Evolutionary conservation across 495 filamentous ascomycete species (phyloP), one percentile per base, ranked within the genome.

Genomic region (Penicillium pancosmium): DNA sequence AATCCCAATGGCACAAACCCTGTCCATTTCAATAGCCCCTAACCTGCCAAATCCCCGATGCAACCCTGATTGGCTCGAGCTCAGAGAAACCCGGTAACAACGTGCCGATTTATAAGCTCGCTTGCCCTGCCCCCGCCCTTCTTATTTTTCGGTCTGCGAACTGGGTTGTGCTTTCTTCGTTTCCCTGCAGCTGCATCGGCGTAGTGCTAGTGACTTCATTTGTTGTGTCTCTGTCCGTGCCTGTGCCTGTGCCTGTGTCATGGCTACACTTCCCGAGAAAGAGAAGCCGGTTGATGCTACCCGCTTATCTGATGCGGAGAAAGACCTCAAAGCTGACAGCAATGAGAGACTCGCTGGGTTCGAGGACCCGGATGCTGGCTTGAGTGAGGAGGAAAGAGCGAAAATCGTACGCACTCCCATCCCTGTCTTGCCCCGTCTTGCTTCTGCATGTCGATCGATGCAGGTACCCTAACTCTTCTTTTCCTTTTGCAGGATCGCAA

Each of bases 321-420:
- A 64, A 27, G 31, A 57, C 10, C 33, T 40, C 9, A 54, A 59
- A 35, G 5, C 35, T 0, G 34, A 38, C 9, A 38, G 12, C 36
- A n/a, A 52, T n/a, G 58, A 63, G 1, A 63, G 57, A 46, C 49
- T 69, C 5, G 60, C 55, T 5, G 70, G 71, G 0, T 68, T 78
- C 34, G 73, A 77, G 44, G 87, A 91, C 61, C 89, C 88, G 1
- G 90, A 92, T 65, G 84, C 83, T 23, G 85, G 87, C 27, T 68
- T 91, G 50, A 88, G 78, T 49, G 81, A 80, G 1, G 88, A 83
- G 38, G 90, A 93, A 66, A 84, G 78, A 63, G 85, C 80, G 6
- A 79, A 76, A 33, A 84, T 90, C 64, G 91, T 93, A 73, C 65
- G 18, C 2, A 23, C 23, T 11, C 13, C 11, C 36, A 38, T 38